Base-by-base conservation (phyloP, 768 basidiomycete genomes). In the Obba rivulosa region DNA sequence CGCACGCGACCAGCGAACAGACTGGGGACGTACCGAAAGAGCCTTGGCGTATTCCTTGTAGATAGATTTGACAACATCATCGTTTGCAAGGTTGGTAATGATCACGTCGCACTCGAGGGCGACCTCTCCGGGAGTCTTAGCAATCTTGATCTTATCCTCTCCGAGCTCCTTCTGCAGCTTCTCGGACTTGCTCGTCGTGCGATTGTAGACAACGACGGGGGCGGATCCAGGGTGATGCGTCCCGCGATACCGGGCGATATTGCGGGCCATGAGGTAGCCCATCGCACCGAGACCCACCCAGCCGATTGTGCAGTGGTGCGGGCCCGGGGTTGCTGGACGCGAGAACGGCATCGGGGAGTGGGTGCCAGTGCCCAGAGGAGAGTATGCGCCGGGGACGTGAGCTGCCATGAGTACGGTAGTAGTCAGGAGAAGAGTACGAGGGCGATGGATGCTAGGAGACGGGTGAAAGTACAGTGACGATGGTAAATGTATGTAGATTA, bases 241-340 rank as follows among this genome's bases (percentile, higher is more conserved):
- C 17, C 67, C 64, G 39, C 67, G 72, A 54, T 75, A 69, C 37
- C 67, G 78, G 28, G 87, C 87, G 28, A 95, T 73, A 64, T 94
- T 95, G 34, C 75, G 73, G 5, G 85, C 86, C 86, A 93, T 92
- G 17, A 71, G 64, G 57, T 73, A 78, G 9, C 87, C 89, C 79
- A 91, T 87, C 18, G 78, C 76, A 18, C 85, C 83, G 14, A 84
- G 65, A 3, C 71, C 74, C 55, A 68, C 61, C 60, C 74, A 76
- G 2, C 79, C 81, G 55, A 82, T 61, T 52, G 67, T 71, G 36
- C 63, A 59, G 8, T 64, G 59, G 47, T 64, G 62, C 14, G 43
- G 54, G 4, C 64, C 65, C 0, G 83, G 83, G 0, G 81, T 80
- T 2, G 69, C 54, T 2, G 83, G 83, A 16, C 81, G 75, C 13